These are phyloP conservation scores for Annona squamosa DNA, from an alignment of 164 flowering plant genomes.

Conservation along the genomic window DNA sequence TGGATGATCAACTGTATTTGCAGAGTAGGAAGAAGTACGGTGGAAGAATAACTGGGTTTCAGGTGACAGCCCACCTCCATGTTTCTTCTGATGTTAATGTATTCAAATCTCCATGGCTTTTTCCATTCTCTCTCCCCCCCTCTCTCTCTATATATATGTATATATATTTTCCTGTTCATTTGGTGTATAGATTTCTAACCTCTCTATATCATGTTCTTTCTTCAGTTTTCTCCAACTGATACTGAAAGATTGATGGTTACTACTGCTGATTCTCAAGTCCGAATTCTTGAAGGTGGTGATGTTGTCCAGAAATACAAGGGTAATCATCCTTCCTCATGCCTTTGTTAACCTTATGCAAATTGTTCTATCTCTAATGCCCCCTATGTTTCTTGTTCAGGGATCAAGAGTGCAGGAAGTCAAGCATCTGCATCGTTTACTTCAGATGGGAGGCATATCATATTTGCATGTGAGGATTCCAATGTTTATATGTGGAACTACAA, in stretches of 20 bases:
- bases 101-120: neutral
- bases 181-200: neutral
- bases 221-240: conserved; percentile 64
- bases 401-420: conserved; percentile 42
- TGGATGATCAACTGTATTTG: conserved; percentile 40
- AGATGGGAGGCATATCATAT: conserved; percentile 70
- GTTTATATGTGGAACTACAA: conserved; percentile 57
- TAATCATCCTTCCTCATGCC: conserved; percentile 6
- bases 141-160: neutral
- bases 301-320: conserved; percentile 62
- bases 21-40: conserved; percentile 55
- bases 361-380: neutral
- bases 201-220: neutral
- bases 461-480: conserved; percentile 65
- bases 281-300: conserved; percentile 46
- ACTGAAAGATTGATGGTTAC: conserved; percentile 59
- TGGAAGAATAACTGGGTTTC: conserved; percentile 73
- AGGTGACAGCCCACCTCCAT: conserved; percentile 30
- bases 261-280: conserved; percentile 66
- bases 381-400: conserved; percentile 26
- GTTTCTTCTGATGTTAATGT: neutral
- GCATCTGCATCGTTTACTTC: conserved; percentile 59
- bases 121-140: neutral
- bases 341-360: neutral
- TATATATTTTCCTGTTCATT: neutral